Evolutionary conservation across 805 yeast genomes (phyloP).

Genomic region (Ogataea paraovalis): DNA sequence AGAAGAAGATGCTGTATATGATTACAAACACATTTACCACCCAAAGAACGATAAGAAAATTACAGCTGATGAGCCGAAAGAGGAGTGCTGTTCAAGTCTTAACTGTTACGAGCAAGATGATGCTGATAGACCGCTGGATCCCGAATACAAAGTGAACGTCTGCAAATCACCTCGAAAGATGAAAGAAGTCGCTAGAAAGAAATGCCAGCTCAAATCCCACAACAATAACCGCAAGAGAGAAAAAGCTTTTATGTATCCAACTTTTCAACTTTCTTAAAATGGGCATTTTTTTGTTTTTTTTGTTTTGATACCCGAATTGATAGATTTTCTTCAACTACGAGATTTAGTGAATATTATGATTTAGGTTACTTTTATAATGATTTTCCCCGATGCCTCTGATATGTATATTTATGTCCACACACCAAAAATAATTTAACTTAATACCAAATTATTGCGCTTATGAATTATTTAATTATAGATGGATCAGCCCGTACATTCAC

Average conservation of each 20-base stretch:
- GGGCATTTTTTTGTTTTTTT: neutral
- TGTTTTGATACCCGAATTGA: no score
- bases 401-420: no score
- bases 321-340: no score
- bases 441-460: no score
- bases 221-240: neutral
- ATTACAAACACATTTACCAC: neutral
- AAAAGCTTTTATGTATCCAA: conserved; percentile 2
- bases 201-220: neutral
- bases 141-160: neutral
- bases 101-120: neutral
- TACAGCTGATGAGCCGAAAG: neutral
- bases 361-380: no score
- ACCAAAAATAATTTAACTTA: no score
- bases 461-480: no score
- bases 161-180: neutral
- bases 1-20: neutral
- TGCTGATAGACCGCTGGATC: neutral
- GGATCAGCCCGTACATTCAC: no score
- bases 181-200: neutral
- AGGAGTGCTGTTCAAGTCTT: neutral
- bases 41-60: neutral
- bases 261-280: conserved; percentile 12
- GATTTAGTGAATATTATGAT: no score
- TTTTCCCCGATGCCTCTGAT: no score